Base-by-base conservation (phyloP, 202 grass and related monocot genomes). In the Schoenoplectus triqueter region DNA sequence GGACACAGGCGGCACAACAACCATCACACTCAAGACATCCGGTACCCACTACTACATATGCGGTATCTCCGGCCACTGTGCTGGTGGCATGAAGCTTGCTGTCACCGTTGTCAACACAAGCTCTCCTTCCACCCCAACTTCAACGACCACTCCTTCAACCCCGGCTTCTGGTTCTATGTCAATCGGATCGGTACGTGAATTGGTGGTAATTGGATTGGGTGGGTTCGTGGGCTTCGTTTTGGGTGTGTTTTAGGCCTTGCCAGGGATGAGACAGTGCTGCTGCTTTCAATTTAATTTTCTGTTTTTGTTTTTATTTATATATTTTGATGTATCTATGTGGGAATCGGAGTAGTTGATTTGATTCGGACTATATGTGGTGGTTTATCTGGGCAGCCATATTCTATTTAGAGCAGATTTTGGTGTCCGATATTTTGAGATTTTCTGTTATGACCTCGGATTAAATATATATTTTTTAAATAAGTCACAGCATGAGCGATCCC, bases 1-100 rank as follows among this genome's bases (percentile, higher is more conserved):
- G 56, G 87, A 93, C 87, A 89, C 18, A 84, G 90, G 87, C 68
- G 95, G 95, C 19, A 61, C 78, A 2, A 93, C 87, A 45, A 90
- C 77, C n/a, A 41, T 98, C 44, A 2, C 78, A 0, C 89, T 98
- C 78, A 89, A 86, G 80, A 89, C 88, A 31, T 2, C 50, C 2
- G 91, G 91, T 42, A 88, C 20, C 66, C 90, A 89, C 87, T 95
- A 95, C 91, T 98, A 84, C 91, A 87, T 98, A 72, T 95, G 92
- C 68, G 88, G 88, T 73, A 69, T 95, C 19, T 0, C 91, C 0
- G 84, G 90, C 1, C 95, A 92, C 90, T 98, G 95, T 90, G 17
- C 54, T 45, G 76, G 19, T 10, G 95, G 95, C 57, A 98, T 98
- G 95, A 98, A 95, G 91, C 63, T 98, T 7, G 65, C 89, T 66